Evolutionary conservation across 192 early-diverging fungal genomes (phyloP).

Genomic region (Backusella mclennaniae): DNA sequence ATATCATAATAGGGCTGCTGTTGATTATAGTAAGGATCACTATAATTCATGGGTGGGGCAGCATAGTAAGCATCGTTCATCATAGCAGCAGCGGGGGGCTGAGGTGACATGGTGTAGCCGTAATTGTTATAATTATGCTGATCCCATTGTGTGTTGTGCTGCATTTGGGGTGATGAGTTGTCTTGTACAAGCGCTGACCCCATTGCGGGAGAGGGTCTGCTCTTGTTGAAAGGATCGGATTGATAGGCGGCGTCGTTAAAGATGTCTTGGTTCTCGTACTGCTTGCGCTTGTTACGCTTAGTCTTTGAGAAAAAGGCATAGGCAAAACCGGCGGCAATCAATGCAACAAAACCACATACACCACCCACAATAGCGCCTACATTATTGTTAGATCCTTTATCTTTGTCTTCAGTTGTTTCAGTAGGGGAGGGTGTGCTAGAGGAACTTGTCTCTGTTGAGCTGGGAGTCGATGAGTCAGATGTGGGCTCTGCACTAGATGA

Average conservation of each 20-base stretch:
- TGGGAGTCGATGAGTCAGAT: neutral
- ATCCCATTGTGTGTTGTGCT: neutral
- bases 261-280: neutral
- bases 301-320: conserved; percentile 40
- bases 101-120: neutral
- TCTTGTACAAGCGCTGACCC: neutral
- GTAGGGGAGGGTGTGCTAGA: neutral
- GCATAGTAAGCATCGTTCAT: conserved; percentile 4
- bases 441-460: neutral
- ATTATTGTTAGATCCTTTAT: conserved; percentile 11
- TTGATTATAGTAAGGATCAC: neutral
- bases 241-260: neutral
- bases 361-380: conserved; percentile 31
- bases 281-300: conserved; percentile 12
- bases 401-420: neutral
- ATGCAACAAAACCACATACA: conserved; percentile 32
- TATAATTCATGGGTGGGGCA: neutral
- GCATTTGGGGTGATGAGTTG: neutral
- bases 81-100: neutral
- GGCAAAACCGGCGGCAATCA: conserved; percentile 34
- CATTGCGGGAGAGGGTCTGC: neutral
- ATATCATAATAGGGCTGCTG: neutral
- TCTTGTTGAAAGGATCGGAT: neutral
- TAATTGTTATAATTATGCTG: conserved; percentile 1
- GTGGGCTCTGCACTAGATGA: neutral